phyloP scores from a whole-genome alignment of 148 eudicot species.

The Heliamphora exappendiculata region DNA sequence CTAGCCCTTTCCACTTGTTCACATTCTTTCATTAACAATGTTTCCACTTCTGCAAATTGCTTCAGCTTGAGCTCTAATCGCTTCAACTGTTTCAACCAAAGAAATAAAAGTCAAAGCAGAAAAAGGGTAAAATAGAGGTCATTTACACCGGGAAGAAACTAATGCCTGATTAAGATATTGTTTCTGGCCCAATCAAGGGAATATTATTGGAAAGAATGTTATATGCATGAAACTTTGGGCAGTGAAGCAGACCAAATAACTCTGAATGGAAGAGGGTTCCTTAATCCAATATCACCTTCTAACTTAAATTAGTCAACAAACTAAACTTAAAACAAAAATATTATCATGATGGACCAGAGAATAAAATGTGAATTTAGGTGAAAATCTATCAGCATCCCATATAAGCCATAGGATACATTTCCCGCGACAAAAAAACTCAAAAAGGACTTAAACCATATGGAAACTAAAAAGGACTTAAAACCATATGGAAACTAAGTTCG shows the following conservation, averaged over 20 bases:
- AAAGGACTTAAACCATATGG: background rate
- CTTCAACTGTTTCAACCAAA: slow-evolving; percentile 54
- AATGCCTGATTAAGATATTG: background rate
- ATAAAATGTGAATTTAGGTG: background rate
- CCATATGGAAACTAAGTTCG: background rate
- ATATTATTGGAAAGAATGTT: background rate
- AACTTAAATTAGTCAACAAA: background rate
- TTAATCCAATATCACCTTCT: background rate
- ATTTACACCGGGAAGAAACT: background rate
- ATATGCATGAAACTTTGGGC: background rate
- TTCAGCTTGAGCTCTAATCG: slow-evolving; percentile 92
- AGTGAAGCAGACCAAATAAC: background rate
- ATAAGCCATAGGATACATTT: background rate
- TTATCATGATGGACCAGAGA: background rate
- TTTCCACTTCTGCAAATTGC: slow-evolving; percentile 96
- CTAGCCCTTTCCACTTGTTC: slow-evolving; percentile 84
- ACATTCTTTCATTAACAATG: slow-evolving; percentile 85
- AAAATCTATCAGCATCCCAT: background rate
- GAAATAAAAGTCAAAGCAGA: background rate
- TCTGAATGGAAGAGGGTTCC: background rate
- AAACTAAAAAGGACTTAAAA: background rate
- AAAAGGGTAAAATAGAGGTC: background rate
- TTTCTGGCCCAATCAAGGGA: background rate
- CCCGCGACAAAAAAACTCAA: background rate
- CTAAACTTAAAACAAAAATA: background rate